Evolutionary conservation across 2,329 filamentous ascomycete genomes (phyloP).

Genomic region (Fusarium siculi): DNA sequence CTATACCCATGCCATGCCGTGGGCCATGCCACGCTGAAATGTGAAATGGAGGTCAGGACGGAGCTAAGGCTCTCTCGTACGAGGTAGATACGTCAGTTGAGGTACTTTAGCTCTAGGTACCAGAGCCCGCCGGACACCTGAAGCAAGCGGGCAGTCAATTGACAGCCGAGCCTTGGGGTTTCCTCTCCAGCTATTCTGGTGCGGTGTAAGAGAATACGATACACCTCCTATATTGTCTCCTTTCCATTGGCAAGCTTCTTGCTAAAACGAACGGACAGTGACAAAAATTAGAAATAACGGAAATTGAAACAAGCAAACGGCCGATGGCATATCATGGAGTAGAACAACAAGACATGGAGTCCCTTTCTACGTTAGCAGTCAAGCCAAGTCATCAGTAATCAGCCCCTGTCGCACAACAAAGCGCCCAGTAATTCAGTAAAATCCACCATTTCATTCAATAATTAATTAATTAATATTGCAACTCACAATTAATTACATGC

Average conservation of each 20-base stretch:
- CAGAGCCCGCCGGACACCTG: conserved; percentile 24
- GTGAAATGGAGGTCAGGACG: conserved; percentile 36
- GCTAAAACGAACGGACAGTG: conserved; percentile 22
- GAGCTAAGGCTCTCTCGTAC: conserved; percentile 34
- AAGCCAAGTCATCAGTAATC: conserved; percentile 1
- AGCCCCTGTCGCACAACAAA: conserved; percentile 34
- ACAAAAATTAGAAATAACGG: conserved; percentile 35
- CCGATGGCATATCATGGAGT: neutral
- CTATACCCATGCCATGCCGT: neutral
- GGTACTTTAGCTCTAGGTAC: conserved; percentile 41
- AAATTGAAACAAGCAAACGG: conserved; percentile 42
- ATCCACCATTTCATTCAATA: conserved; percentile 13
- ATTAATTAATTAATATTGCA: conserved; percentile 34
- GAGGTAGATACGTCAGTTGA: conserved; percentile 45
- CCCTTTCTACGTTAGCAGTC: conserved; percentile 1
- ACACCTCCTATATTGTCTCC: conserved; percentile 3
- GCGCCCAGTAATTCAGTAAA: conserved; percentile 31
- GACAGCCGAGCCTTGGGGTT: conserved; percentile 3
- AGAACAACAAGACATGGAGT: conserved; percentile 22
- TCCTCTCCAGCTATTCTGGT: conserved; percentile 15
- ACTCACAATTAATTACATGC: conserved; percentile 23
- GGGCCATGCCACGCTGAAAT: conserved; percentile 29
- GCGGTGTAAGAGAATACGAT: conserved; percentile 32
- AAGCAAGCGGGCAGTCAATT: conserved; percentile 28
- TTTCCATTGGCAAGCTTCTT: neutral